A percentile compares a stretch with the other conserved stretches of the same genome.
Conservation (phyloP, 768 basidiomycete genomes). For the Infundibulicybe gibba region DNA sequence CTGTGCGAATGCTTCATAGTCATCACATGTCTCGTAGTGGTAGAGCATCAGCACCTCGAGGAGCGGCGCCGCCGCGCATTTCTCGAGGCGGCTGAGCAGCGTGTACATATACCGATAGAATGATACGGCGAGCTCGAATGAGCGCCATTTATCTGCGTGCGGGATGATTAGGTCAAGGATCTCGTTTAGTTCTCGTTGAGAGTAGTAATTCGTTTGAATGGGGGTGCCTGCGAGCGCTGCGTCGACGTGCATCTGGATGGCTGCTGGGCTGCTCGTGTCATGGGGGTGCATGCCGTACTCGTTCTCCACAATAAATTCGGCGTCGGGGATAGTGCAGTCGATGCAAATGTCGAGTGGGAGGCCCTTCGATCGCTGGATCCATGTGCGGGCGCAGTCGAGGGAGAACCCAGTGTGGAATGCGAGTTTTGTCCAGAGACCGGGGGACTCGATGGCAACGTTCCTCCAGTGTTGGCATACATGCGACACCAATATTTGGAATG, state of each 20-base stretch:
- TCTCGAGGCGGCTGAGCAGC: slow-evolving; percentile 38
- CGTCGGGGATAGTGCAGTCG: slow-evolving; percentile 32
- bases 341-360: slow-evolving; percentile 53
- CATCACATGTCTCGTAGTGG: slow-evolving; percentile 49
- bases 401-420: slow-evolving; percentile 36
- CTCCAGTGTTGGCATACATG: slow-evolving; percentile 66
- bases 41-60: slow-evolving; percentile 55
- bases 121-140: slow-evolving; percentile 42
- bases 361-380: slow-evolving; percentile 51
- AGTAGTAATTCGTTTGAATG: slow-evolving; percentile 19
- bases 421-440: slow-evolving; percentile 54
- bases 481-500: slow-evolving; percentile 54
- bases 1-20: slow-evolving; percentile 35
- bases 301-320: slow-evolving; percentile 12
- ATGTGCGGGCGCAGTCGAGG: slow-evolving; percentile 32
- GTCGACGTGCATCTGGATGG: slow-evolving; percentile 8
- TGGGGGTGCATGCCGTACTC: slow-evolving; percentile 18
- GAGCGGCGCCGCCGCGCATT: slow-evolving; percentile 43
- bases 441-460: slow-evolving; percentile 44
- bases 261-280: not conserved
- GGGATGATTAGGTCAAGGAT: slow-evolving; percentile 47
- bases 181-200: slow-evolving; percentile 24
- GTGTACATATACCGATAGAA: slow-evolving; percentile 43
- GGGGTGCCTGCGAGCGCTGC: slow-evolving; percentile 14
- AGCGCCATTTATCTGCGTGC: slow-evolving; percentile 50